Evolutionary conservation across 2,329 filamentous ascomycete genomes (phyloP).

Genomic region (Blastomyces silverae): DNA sequence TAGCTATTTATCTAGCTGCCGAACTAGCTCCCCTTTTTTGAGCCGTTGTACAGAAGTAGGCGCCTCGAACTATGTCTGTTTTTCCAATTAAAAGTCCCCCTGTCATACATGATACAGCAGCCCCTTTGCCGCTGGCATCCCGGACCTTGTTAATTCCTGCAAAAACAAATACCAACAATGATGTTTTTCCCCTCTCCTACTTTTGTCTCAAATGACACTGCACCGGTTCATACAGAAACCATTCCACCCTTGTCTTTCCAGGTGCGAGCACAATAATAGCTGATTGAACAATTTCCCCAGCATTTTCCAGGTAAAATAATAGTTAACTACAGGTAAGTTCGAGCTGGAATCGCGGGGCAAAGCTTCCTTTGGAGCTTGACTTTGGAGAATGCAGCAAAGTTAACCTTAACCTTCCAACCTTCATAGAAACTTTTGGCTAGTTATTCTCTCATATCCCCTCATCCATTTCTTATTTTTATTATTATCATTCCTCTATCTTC

Average conservation of each 20-base stretch:
- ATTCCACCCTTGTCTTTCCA: not conserved
- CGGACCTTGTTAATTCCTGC: not conserved
- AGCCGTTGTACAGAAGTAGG: too few relatives aligned
- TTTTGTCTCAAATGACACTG: not conserved
- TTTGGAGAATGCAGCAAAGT: not conserved
- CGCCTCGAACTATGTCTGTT: too few relatives aligned
- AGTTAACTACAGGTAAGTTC: not conserved
- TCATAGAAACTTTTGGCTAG: not conserved
- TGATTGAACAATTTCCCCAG: not conserved
- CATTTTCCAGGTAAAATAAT: too few relatives aligned
- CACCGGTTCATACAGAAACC: not conserved
- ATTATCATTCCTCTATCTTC: not conserved
- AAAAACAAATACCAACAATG: not conserved
- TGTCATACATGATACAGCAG: not conserved
- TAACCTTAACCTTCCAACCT: not conserved
- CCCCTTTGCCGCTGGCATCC: not conserved
- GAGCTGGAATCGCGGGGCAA: conserved; percentile 5
- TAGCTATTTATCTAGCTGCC: not conserved
- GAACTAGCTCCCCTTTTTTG: not conserved
- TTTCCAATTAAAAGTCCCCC: not conserved
- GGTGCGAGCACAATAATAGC: not conserved
- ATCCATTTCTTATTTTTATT: too few relatives aligned
- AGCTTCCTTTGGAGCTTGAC: not conserved
- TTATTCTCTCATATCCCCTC: too few relatives aligned
- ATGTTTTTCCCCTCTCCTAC: not conserved